Percentiles rank a stretch among this genome's conserved stretches.
Conservation (phyloP, 129 eudicot genomes). For the Mikania micrantha region DNA sequence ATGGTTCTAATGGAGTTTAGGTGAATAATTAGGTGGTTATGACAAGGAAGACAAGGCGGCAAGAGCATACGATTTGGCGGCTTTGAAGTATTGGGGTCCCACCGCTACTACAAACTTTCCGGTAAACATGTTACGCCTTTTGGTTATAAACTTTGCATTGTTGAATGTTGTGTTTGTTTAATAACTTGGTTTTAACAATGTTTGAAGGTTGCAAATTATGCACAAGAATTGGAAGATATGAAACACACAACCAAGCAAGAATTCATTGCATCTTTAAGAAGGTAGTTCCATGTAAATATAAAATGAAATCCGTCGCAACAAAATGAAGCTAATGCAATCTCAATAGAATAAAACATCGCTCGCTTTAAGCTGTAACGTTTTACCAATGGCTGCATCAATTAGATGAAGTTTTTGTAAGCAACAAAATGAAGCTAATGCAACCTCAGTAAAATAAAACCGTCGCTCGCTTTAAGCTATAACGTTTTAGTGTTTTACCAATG, state of each 20-base stretch:
- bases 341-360: too few species aligned
- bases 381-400: too few species aligned
- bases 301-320: too few species aligned
- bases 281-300: slow-evolving; percentile 28
- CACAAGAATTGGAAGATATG: slow-evolving; percentile 82
- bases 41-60: slow-evolving; percentile 98
- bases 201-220: slow-evolving; percentile 55
- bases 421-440: too few species aligned
- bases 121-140: slow-evolving; percentile 27
- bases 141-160: neutral
- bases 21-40: slow-evolving; percentile 60
- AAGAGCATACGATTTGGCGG: slow-evolving; percentile 86
- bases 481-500: too few species aligned
- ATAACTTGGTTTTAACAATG: neutral
- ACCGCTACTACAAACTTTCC: slow-evolving; percentile 96
- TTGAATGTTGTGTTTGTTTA: neutral
- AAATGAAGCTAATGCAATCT: too few species aligned
- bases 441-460: too few species aligned
- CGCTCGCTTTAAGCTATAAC: too few species aligned
- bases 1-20: neutral
- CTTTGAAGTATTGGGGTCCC: slow-evolving; percentile 92
- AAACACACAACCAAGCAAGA: slow-evolving; percentile 78
- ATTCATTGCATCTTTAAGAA: slow-evolving; percentile 85
- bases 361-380: too few species aligned
- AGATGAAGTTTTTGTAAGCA: too few species aligned